phyloP scores from a whole-genome alignment of 2,329 filamentous ascomycete species.

The Cylindrodendrum hubeiense region DNA sequence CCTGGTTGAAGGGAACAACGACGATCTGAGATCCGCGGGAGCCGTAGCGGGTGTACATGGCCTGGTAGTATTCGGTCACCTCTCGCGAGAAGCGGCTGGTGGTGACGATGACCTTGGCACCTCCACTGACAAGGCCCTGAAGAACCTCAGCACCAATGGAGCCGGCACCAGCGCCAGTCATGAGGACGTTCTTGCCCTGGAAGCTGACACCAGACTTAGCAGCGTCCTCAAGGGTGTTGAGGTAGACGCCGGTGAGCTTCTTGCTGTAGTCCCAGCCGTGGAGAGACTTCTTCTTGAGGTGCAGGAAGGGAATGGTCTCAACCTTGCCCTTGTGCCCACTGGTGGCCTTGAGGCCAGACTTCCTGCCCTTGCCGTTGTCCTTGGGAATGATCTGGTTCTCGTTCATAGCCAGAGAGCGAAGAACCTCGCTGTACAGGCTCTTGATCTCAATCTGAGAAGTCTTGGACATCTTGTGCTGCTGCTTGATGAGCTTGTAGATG shows the following conservation, averaged over 20 bases:
- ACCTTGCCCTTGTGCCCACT: slow-evolving; percentile 85
- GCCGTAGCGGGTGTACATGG: slow-evolving; percentile 96
- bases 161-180: slow-evolving; percentile 97
- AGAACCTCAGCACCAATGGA: slow-evolving; percentile 98
- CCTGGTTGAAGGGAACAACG: slow-evolving; percentile 98
- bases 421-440: slow-evolving; percentile 91
- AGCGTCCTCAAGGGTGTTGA: slow-evolving; percentile 91
- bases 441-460: slow-evolving; percentile 97
- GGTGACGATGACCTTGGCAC: slow-evolving; percentile 96
- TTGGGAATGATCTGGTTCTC: slow-evolving; percentile 96
- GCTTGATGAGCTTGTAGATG: slow-evolving; percentile 98
- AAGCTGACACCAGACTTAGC: slow-evolving; percentile 91
- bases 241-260: slow-evolving; percentile 93
- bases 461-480: slow-evolving; percentile 98
- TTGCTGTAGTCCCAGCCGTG: slow-evolving; percentile 99
- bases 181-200: slow-evolving; percentile 94
- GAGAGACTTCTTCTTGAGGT: slow-evolving; percentile 92
- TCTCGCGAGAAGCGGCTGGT: slow-evolving; percentile 96
- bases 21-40: slow-evolving; percentile 95
- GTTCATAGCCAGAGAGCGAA: slow-evolving; percentile 96
- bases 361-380: slow-evolving; percentile 79
- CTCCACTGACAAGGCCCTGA: slow-evolving; percentile 94
- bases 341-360: slow-evolving; percentile 63
- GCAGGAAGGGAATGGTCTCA: slow-evolving; percentile 97
- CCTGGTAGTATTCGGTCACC: slow-evolving; percentile 99